These are phyloP conservation scores for Ilex paraguariensis DNA, from an alignment of 305 asterid genomes.

Conservation along the genomic window DNA sequence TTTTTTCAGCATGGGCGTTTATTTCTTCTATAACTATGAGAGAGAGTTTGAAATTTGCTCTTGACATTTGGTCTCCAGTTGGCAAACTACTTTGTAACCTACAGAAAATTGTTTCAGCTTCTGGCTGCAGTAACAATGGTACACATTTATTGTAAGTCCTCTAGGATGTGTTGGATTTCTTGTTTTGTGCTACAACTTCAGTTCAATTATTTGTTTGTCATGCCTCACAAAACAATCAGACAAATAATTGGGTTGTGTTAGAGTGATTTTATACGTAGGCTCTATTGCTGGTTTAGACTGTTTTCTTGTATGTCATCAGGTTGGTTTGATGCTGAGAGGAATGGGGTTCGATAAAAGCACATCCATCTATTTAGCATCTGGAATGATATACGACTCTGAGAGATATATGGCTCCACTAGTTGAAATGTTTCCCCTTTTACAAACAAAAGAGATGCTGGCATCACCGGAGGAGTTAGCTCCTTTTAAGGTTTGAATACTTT, in stretches of 20 bases:
- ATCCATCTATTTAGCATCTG: constrained; percentile 86
- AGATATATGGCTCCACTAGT: constrained; percentile 88
- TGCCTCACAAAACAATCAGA: background rate
- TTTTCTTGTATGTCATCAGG: constrained; percentile 39
- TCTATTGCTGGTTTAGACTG: background rate
- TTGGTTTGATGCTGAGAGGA: constrained; percentile 96
- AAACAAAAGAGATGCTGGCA: constrained; percentile 89
- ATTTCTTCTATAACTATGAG: too few relatives aligned
- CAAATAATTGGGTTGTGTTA: background rate
- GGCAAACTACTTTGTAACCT: too few relatives aligned
- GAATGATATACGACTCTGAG: constrained; percentile 86
- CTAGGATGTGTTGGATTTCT: too few relatives aligned
- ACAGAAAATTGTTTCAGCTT: too few relatives aligned
- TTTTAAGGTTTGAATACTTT: constrained; percentile 62
- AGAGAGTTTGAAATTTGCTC: too few relatives aligned
- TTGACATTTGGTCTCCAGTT: too few relatives aligned
- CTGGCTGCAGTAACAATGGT: too few relatives aligned
- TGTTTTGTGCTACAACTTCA: background rate
- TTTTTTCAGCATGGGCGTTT: too few relatives aligned
- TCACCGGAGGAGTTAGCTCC: constrained; percentile 81
- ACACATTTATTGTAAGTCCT: too few relatives aligned
- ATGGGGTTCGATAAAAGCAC: constrained; percentile 92
- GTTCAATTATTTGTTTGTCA: background rate
- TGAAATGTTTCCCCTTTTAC: constrained; percentile 92
- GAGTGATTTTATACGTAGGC: background rate